Evolutionary conservation across 2,329 filamentous ascomycete genomes (phyloP).

Genomic region (Aspergillus pseudoviridinutans): DNA sequence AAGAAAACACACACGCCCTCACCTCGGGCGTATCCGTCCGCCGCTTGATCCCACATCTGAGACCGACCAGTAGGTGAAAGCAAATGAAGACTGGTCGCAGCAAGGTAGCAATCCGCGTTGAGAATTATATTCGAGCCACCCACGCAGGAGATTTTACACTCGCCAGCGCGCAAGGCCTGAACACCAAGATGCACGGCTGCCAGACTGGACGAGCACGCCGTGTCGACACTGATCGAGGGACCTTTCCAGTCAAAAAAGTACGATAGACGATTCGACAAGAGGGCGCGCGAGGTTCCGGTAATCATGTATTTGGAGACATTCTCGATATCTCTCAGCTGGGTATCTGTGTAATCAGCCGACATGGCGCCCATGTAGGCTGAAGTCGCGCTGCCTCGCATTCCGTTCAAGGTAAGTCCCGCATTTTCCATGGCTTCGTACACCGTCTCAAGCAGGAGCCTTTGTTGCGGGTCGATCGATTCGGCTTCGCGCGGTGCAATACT

Average conservation of each 20-base stretch:
- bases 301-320: slow-evolving; percentile 1
- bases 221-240: slow-evolving; percentile 38
- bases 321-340: slow-evolving; percentile 7
- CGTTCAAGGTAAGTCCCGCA: slow-evolving; percentile 16
- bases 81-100: slow-evolving; percentile 28
- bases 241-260: slow-evolving; percentile 22
- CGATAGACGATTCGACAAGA: slow-evolving; percentile 30
- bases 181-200: slow-evolving; percentile 25
- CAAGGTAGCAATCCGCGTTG: slow-evolving; percentile 9
- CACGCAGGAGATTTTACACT: slow-evolving; percentile 19
- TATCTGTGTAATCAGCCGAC: slow-evolving; percentile 20
- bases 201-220: slow-evolving; percentile 39
- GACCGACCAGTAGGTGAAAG: slow-evolving; percentile 50
- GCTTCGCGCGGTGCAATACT: slow-evolving; percentile 18
- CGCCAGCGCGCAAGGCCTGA: slow-evolving; percentile 17
- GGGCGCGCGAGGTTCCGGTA: slow-evolving; percentile 24
- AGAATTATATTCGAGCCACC: slow-evolving; percentile 3
- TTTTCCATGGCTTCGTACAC: slow-evolving; percentile 38
- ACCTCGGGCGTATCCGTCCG: slow-evolving; percentile 47
- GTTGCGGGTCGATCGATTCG: slow-evolving; percentile 31
- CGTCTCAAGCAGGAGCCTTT: slow-evolving; percentile 26
- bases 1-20: slow-evolving; percentile 49
- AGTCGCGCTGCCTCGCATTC: slow-evolving; percentile 23
- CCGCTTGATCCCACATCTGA: slow-evolving; percentile 40
- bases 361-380: slow-evolving; percentile 25